phyloP scores from a whole-genome alignment of 2,329 filamentous ascomycete genomes.

The Colletotrichum sp. region DNA sequence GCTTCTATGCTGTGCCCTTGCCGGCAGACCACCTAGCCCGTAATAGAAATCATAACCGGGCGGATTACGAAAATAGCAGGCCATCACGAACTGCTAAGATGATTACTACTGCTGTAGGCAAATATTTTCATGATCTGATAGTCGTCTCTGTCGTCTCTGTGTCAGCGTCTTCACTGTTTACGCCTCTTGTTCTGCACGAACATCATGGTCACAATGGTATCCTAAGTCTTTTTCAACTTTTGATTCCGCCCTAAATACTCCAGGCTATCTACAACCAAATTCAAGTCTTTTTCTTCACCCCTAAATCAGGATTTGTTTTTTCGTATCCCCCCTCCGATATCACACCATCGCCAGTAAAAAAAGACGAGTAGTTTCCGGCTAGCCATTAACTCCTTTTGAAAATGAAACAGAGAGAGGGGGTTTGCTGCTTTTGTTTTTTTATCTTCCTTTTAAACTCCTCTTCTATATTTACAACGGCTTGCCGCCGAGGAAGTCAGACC shows the following conservation, averaged over 20 bases:
- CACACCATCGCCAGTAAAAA: neutral
- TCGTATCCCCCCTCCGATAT: neutral
- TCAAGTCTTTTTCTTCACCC: neutral
- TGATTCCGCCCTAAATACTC: neutral
- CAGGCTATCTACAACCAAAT: neutral
- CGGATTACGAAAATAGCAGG: neutral
- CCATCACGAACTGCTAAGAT: neutral
- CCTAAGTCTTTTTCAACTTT: neutral
- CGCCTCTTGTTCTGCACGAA: neutral
- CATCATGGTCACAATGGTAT: neutral
- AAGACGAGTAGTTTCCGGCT: constrained; percentile 6
- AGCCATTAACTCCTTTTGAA: constrained; percentile 4
- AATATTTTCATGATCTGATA: neutral
- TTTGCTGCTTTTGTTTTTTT: neutral
- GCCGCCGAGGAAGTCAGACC: constrained; percentile 93
- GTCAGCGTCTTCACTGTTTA: neutral
- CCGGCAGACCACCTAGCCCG: neutral
- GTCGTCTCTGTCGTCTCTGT: neutral
- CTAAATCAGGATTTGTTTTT: neutral
- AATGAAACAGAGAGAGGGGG: neutral
- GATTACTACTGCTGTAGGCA: neutral
- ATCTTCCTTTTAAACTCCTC: neutral
- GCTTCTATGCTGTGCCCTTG: neutral
- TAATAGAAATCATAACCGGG: neutral
- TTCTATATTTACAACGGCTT: constrained; percentile 70